Conservation (phyloP, 371 early-diverging fungal genomes). For the Rhizomucor pusillus region DNA sequence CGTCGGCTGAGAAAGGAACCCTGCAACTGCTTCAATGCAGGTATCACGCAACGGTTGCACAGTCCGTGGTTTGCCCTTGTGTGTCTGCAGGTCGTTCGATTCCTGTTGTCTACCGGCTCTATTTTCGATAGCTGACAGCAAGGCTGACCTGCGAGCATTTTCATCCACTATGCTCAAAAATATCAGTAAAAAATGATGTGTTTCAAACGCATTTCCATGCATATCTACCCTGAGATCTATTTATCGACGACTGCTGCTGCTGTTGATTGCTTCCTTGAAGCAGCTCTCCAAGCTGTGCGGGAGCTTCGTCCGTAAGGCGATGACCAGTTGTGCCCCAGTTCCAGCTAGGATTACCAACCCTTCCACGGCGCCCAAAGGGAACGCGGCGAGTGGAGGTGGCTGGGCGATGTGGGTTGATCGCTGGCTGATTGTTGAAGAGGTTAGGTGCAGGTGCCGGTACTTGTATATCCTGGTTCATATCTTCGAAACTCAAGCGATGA, state of each 20-base stretch:
- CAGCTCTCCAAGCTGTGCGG: not conserved
- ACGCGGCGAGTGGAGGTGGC: not conserved
- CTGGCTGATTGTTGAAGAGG: not conserved
- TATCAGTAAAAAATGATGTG: too few species aligned
- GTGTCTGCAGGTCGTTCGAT: not conserved
- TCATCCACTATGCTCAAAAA: not conserved
- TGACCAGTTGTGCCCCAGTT: constrained; percentile 19
- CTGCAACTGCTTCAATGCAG: constrained; percentile 25
- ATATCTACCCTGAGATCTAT: not conserved
- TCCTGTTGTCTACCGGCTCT: not conserved
- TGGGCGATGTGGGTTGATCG: constrained; percentile 13
- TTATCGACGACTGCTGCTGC: constrained; percentile 3
- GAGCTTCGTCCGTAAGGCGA: constrained; percentile 6
- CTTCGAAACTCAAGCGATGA: not conserved
- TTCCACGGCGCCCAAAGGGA: constrained; percentile 9
- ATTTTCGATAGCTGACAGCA: not conserved
- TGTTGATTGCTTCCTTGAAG: not conserved
- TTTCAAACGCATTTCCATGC: constrained; percentile 1
- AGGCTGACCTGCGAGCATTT: not conserved
- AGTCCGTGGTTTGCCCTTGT: constrained; percentile 4
- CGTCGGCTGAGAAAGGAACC: constrained; percentile 23
- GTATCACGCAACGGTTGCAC: constrained; percentile 21
- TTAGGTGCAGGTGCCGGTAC: not conserved
- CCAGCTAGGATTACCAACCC: constrained; percentile 13
- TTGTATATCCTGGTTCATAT: constrained; percentile 5